Conservation (phyloP, 345 rosid species). For the Aquilaria sinensis region DNA sequence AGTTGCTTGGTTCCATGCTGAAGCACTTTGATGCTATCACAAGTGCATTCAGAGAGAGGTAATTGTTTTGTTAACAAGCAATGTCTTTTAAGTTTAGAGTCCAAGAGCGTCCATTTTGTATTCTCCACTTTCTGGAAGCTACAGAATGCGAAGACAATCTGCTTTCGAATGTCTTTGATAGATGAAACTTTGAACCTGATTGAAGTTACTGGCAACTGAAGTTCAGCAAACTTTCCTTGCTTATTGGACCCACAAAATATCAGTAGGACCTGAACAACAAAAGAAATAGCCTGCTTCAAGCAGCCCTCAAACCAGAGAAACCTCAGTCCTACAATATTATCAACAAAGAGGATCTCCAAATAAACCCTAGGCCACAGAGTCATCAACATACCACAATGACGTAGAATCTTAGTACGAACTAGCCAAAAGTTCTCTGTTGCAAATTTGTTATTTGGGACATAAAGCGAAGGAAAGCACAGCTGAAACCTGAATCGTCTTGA, state of each 20-base stretch:
- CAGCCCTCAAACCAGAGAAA: conserved; percentile 64
- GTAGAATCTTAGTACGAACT: conserved; percentile 34
- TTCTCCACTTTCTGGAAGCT: conserved; percentile 42
- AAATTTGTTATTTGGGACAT: conserved; percentile 24
- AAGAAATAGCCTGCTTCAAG: conserved; percentile 54
- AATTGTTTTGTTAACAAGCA: conserved; percentile 44
- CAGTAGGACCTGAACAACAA: conserved; percentile 42
- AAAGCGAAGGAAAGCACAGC: conserved; percentile 26
- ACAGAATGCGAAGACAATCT: conserved; percentile 49
- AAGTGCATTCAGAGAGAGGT: conserved; percentile 51
- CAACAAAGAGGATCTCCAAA: conserved; percentile 74
- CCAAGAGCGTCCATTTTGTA: conserved; percentile 52
- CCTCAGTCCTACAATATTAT: conserved; percentile 59
- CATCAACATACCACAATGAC: conserved; percentile 48
- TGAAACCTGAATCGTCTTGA: conserved; percentile 29
- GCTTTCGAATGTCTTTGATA: conserved; percentile 40
- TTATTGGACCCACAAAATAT: conserved; percentile 36
- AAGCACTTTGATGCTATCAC: conserved; percentile 39
- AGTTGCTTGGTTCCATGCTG: conserved; percentile 34
- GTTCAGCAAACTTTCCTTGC: conserved; percentile 36
- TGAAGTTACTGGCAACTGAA: conserved; percentile 56
- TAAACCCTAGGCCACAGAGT: conserved; percentile 56
- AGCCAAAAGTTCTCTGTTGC: conserved; percentile 33
- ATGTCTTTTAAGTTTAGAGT: conserved; percentile 35
- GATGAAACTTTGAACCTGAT: conserved; percentile 56